phyloP scores from a whole-genome alignment of 768 basidiomycete genomes.

The Tulasnella sp. region DNA sequence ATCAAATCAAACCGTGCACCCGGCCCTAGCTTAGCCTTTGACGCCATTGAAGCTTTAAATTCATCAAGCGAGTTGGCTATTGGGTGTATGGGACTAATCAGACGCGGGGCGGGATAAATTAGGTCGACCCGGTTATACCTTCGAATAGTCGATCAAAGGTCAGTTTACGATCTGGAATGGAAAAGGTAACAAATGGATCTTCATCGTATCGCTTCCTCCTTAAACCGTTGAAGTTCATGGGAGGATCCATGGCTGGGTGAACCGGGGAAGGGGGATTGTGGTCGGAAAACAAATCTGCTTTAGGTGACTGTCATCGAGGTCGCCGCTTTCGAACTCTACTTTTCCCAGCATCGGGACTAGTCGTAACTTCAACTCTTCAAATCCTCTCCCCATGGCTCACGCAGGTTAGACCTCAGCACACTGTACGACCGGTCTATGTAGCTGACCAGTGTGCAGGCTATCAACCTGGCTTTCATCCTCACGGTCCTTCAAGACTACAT shows the following conservation, averaged over 20 bases:
- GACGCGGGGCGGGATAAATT: constrained; percentile 10
- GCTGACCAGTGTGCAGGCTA: constrained; percentile 19
- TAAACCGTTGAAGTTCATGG: constrained; percentile 32
- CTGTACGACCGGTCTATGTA: not conserved
- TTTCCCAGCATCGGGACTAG: constrained; percentile 26
- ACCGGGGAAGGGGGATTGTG: constrained; percentile 30
- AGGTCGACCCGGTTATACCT: constrained; percentile 24
- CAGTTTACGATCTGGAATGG: constrained; percentile 23
- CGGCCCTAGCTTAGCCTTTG: constrained; percentile 43
- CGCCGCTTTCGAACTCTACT: constrained; percentile 19
- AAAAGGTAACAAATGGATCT: constrained; percentile 29
- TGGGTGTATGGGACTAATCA: not conserved
- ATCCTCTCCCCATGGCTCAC: not conserved
- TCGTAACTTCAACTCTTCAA: not conserved
- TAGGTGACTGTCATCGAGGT: constrained; percentile 23
- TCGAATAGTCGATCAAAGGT: constrained; percentile 34
- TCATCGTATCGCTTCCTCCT: constrained; percentile 20
- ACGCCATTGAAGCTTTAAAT: constrained; percentile 44
- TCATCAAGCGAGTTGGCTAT: constrained; percentile 52
- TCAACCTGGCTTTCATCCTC: constrained; percentile 72
- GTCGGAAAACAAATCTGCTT: constrained; percentile 30
- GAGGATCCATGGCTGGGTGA: constrained; percentile 44
- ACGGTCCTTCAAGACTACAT: constrained; percentile 66
- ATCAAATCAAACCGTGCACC: constrained; percentile 29
- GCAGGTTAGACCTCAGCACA: not conserved